Conservation (phyloP, 352 stramenopile species). For the Phytophthora quininea region DNA sequence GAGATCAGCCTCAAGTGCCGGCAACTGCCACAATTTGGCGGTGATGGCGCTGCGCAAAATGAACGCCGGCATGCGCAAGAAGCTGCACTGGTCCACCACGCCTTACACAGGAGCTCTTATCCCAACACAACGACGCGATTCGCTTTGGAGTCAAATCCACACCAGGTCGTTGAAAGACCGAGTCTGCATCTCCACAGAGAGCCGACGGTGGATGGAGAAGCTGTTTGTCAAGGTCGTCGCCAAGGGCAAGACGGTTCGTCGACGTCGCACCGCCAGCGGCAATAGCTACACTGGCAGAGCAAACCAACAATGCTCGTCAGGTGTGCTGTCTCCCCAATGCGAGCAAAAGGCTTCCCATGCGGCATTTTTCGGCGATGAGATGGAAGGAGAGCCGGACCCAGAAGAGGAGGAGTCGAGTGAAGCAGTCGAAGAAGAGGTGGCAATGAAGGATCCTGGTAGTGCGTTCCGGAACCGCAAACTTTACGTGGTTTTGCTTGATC, state of each 20-base stretch:
- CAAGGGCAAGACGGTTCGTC: constrained; percentile 26
- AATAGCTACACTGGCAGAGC: constrained; percentile 7
- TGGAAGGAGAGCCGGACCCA: constrained; percentile 30
- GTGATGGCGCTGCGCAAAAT: constrained; percentile 53
- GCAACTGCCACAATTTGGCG: constrained; percentile 27
- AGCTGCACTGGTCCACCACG: constrained; percentile 79
- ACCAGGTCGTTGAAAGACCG: constrained; percentile 26
- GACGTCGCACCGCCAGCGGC: constrained; percentile 19
- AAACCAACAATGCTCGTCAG: constrained; percentile 5
- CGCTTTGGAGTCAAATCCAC: constrained; percentile 58
- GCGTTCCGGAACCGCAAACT: constrained; percentile 53
- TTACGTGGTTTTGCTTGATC: constrained; percentile 71
- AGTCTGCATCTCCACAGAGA: constrained; percentile 66
- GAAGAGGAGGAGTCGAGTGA: constrained; percentile 17
- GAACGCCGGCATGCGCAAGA: constrained; percentile 71
- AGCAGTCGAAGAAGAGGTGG: neutral
- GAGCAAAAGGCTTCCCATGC: constrained; percentile 20
- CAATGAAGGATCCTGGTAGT: constrained; percentile 5
- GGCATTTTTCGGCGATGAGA: constrained; percentile 20
- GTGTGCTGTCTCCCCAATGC: constrained; percentile 3
- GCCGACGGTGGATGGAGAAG: constrained; percentile 69
- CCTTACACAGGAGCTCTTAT: constrained; percentile 38
- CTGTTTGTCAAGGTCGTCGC: constrained; percentile 70
- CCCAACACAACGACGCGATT: constrained; percentile 38
- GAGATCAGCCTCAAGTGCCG: constrained; percentile 6